Evolutionary conservation across 148 eudicot species (phyloP).

Genomic region (Salicornia ramosissima): DNA sequence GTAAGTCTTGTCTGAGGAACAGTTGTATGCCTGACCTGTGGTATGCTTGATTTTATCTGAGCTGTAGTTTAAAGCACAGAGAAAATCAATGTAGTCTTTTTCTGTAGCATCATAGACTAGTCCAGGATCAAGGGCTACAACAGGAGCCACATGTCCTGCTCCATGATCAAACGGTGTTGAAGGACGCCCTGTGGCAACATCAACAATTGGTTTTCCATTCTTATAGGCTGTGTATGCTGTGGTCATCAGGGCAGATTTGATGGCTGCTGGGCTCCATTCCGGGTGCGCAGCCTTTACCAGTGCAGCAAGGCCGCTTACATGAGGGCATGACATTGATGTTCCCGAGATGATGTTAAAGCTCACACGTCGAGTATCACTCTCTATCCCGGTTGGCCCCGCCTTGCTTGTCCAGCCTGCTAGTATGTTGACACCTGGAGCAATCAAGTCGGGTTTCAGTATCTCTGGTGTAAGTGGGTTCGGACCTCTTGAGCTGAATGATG

Average conservation of each 20-base stretch:
- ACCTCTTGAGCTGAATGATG: conserved; percentile 80
- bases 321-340: conserved; percentile 96
- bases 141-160: conserved; percentile 74
- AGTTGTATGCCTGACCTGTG: conserved; percentile 34
- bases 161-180: conserved; percentile 71
- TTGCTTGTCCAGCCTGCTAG: conserved; percentile 79
- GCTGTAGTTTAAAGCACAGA: conserved; percentile 70
- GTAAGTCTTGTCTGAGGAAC: conserved; percentile 41
- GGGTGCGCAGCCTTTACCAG: conserved; percentile 66
- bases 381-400: conserved; percentile 56
- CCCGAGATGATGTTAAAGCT: conserved; percentile 83
- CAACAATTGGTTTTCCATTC: conserved; percentile 47
- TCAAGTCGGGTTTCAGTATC: conserved; percentile 73
- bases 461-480: conserved; percentile 72
- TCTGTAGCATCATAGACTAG: conserved; percentile 57
- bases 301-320: conserved; percentile 78
- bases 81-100: conserved; percentile 60
- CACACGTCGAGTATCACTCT: conserved; percentile 50
- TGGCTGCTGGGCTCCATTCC: conserved; percentile 81
- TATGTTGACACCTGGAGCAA: conserved; percentile 88
- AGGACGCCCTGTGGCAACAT: conserved; percentile 51
- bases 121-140: conserved; percentile 75
- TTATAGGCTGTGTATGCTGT: conserved; percentile 63
- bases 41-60: conserved; percentile 40
- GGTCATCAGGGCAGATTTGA: conserved; percentile 82